Conservation (phyloP, 2,329 filamentous ascomycete species). For the Hymenoscyphus repandus region DNA sequence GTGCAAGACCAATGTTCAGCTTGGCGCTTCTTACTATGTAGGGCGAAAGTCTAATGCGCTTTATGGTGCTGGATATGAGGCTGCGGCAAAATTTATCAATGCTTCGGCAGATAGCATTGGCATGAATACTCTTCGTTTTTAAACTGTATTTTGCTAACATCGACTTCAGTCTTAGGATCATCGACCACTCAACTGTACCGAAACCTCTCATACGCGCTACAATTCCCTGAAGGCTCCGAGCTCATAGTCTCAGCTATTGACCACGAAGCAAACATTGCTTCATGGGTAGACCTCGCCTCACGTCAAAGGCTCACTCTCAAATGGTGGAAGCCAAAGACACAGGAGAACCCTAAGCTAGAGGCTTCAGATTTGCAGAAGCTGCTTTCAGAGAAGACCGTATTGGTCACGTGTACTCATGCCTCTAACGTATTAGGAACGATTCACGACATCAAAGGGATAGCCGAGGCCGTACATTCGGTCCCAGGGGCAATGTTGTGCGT, state of each 20-base stretch:
- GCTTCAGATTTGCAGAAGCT: slow-evolving; percentile 51
- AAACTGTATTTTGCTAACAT: neutral
- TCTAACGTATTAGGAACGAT: slow-evolving; percentile 71
- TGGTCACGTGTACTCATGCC: slow-evolving; percentile 69
- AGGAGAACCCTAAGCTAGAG: slow-evolving; percentile 53
- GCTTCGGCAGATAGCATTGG: slow-evolving; percentile 60
- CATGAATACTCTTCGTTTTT: slow-evolving; percentile 23
- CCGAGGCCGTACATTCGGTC: slow-evolving; percentile 41
- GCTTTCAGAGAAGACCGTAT: slow-evolving; percentile 57
- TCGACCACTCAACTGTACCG: slow-evolving; percentile 74
- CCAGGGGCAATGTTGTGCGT: slow-evolving; percentile 61
- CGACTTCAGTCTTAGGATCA: slow-evolving; percentile 54
- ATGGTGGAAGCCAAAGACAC: slow-evolving; percentile 58
- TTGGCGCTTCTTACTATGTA: slow-evolving; percentile 64
- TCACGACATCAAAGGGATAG: slow-evolving; percentile 54
- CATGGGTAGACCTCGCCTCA: slow-evolving; percentile 65
- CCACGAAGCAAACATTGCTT: slow-evolving; percentile 72
- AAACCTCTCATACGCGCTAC: slow-evolving; percentile 56
- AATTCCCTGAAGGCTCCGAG: slow-evolving; percentile 53
- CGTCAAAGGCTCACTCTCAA: slow-evolving; percentile 57
- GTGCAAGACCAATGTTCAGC: slow-evolving; percentile 64
- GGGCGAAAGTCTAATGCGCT: slow-evolving; percentile 53
- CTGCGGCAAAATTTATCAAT: slow-evolving; percentile 67
- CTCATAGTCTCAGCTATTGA: slow-evolving; percentile 68
- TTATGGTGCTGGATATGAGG: slow-evolving; percentile 55